Evolutionary conservation across 352 stramenopile genomes (phyloP), one percentile per base, ranked within the genome.

Genomic region (Phytophthora citricola): DNA sequence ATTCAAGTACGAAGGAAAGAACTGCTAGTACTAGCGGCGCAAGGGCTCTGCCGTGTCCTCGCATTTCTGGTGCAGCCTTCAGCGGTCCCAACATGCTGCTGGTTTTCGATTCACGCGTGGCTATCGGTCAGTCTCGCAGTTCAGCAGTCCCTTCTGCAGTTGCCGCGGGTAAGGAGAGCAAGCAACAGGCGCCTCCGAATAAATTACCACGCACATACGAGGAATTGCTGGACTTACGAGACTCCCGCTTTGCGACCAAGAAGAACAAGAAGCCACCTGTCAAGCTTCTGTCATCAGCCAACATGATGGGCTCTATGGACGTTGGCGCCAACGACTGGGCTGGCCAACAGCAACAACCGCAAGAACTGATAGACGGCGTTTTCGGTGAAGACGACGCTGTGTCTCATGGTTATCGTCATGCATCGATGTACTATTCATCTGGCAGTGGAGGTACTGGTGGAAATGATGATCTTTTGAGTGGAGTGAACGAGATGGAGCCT

Each of bases 81-180:
- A 94, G 88, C 52, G 88, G 88, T 0, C 88, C 88, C 26, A 96
- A 96, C 45, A 87, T 92, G 73, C 71, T 96, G 31, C 57, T 96
- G 9, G 75, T 94, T 31, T 96, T 96, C 49, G 88, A 96, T 53
- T 94, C 88, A 20, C 86, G 86, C 0, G 76, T 91, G 1, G 87
- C 85, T 27, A 93, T 95, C 26, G 85, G 84, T 17, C 87, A 94
- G 59, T 84, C 76, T 1, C 70, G 83, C 2, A 83, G 72, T 48
- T 78, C 79, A 1, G 49, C 63, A 3, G 72, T 86, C 4, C 76
- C 75, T 4, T 76, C 77, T 38, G 70, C 82, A 39, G 75, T 84
- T 34, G 79, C 75, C 15, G 74, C 83, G 15, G 79, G 83, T 10
- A 91, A 90, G 69, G 69, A 70, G 15, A 73, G 47, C 43, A 91